A percentile compares a stretch with the other conserved stretches of the same genome.
phyloP scores from a whole-genome alignment of 1,284 basidiomycete genomes.

The Neonothopanus nambi region DNA sequence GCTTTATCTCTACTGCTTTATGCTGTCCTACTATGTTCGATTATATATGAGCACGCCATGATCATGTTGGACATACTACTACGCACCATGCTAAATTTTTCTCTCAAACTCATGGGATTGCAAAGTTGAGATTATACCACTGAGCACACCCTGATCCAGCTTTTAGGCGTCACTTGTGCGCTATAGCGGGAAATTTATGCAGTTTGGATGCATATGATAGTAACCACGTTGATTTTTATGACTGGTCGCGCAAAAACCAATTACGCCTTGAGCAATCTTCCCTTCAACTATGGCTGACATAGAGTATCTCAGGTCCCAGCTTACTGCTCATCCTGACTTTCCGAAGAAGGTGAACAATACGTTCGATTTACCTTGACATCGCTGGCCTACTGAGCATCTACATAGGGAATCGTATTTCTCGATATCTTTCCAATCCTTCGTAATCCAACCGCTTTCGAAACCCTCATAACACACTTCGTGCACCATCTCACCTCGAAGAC shows the following conservation, averaged over 20 bases:
- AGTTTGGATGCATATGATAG: too few species aligned
- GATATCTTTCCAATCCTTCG: conserved; percentile 92
- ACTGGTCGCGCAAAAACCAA: neutral
- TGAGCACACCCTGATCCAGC: neutral
- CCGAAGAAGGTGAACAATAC: conserved; percentile 74
- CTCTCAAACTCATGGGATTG: neutral
- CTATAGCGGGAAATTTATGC: too few species aligned
- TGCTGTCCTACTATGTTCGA: conserved; percentile 22
- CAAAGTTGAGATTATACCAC: neutral
- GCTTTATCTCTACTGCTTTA: conserved; percentile 26
- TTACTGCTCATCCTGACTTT: conserved; percentile 78
- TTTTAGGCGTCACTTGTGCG: neutral
- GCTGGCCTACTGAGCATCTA: conserved; percentile 3
- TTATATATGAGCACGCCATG: conserved; percentile 24
- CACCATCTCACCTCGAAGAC: conserved; percentile 84
- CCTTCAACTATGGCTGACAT: conserved; percentile 70
- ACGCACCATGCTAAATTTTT: neutral
- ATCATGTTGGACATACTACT: neutral
- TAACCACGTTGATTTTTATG: too few species aligned
- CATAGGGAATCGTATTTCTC: conserved; percentile 76
- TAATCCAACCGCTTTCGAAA: conserved; percentile 84
- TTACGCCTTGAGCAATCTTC: conserved; percentile 16
- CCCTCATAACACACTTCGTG: conserved; percentile 88
- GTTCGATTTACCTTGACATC: neutral
- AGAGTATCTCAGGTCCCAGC: conserved; percentile 65